These are phyloP conservation scores for Globisporangium carolinianum DNA, from an alignment of 352 stramenopile genomes.

Conservation along the genomic window DNA sequence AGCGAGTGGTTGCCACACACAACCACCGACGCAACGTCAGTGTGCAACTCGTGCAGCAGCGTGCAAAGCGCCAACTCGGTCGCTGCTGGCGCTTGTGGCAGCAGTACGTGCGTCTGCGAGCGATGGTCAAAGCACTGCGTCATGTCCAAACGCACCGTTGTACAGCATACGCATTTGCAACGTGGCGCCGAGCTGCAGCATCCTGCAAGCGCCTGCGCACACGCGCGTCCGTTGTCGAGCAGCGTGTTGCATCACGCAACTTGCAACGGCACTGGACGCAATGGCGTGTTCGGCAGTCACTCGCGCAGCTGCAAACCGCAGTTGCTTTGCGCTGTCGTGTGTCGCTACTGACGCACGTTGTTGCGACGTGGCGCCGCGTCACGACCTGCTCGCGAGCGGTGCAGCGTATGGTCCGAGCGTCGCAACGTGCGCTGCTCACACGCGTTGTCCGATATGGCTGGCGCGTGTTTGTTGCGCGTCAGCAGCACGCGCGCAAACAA, in stretches of 20 bases:
- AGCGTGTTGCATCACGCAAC: neutral
- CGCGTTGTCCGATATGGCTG: conserved; percentile 18
- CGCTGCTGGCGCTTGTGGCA: too few species aligned
- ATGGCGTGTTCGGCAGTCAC: neutral
- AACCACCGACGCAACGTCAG: too few species aligned
- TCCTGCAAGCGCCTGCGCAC: neutral
- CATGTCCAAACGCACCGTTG: conserved; percentile 9
- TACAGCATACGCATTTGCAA: neutral
- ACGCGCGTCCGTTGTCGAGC: neutral
- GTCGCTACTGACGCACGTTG: neutral
- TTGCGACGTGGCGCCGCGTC: neutral
- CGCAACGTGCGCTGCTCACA: conserved; percentile 7
- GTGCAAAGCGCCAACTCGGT: too few species aligned
- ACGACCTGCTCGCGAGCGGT: neutral
- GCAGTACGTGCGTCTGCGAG: conserved; percentile 1
- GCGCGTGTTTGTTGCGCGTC: conserved; percentile 6
- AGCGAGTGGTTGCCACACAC: conserved; percentile 1
- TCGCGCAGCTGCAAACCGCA: neutral
- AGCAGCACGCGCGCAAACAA: neutral
- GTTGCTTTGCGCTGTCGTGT: neutral
- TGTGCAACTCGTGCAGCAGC: too few species aligned
- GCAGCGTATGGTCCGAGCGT: neutral
- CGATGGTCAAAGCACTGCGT: conserved; percentile 1
- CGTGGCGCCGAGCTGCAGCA: conserved; percentile 1
- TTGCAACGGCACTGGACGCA: conserved; percentile 6